These are phyloP conservation scores for Coix lacrymajobi DNA, from an alignment of 176 grass and related monocot genomes.

Conservation along the genomic window DNA sequence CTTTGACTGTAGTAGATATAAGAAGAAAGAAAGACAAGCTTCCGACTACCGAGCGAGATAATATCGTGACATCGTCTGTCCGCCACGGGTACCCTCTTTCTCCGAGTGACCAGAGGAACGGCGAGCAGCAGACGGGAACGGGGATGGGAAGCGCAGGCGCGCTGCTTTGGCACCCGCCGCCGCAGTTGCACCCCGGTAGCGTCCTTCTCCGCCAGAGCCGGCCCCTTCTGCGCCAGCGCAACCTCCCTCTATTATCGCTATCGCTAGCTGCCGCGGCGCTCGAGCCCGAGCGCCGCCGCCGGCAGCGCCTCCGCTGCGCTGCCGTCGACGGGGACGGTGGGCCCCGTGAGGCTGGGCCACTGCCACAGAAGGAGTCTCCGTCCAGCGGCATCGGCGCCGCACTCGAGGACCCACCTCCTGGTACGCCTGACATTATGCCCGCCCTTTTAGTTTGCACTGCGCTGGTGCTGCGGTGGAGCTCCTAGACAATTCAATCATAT, in stretches of 20 bases:
- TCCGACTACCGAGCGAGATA: not conserved
- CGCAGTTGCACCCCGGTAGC: conserved; percentile 33
- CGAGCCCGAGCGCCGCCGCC: not conserved
- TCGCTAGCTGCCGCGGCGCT: not conserved
- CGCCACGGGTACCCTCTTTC: not conserved
- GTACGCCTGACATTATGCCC: conserved; percentile 22
- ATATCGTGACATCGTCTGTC: not conserved
- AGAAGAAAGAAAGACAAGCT: not conserved
- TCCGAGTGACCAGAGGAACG: not conserved
- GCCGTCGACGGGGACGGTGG: not conserved
- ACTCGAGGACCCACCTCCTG: conserved; percentile 48
- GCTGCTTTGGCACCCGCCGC: conserved; percentile 43
- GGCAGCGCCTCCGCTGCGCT: conserved; percentile 8
- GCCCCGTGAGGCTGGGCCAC: not conserved
- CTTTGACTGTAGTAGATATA: not conserved
- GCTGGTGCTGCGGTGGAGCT: not conserved
- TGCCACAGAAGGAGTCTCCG: conserved; percentile 24
- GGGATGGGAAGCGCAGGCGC: conserved; percentile 57
- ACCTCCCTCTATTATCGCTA: not conserved
- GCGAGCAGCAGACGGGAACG: not conserved
- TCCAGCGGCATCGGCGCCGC: conserved; percentile 38
- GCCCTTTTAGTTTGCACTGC: not conserved
- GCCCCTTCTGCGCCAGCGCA: not conserved
- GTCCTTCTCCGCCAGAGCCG: not conserved
- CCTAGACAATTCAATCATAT: not conserved